Base-by-base conservation (phyloP, 495 filamentous ascomycete genomes). In the Evansstolkia leycettana region DNA sequence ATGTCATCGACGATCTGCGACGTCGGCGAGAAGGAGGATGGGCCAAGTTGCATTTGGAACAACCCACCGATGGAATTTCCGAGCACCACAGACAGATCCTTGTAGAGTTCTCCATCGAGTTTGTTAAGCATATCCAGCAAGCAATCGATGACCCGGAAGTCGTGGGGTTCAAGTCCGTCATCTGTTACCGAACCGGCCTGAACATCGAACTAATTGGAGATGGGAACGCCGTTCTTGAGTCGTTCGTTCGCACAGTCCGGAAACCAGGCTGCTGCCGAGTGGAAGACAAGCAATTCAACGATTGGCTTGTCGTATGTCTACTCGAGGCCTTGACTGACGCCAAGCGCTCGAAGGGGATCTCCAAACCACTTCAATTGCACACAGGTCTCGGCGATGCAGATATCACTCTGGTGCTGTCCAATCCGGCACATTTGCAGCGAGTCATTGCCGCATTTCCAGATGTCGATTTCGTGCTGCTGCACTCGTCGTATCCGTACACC, bases 341-440 rank as follows among this genome's bases (percentile, higher is more conserved):
- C 38, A 36, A 24, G 15, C 31, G 11, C 34, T 28, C 15, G 42
- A 38, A 31, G 37, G 43, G 37, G 26, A 28, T 49, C 13, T 69
- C 62, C 38, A 90, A 90, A 46, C 84, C 87, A 1, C 50, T 94
- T 18, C 86, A 93, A 46, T 82, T 94, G 39, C 85, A 93, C 46
- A 89, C 84, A 0, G 87, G 87, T 0, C 65, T 93, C 1, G 87
- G 86, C 0, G 85, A 93, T 45, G 84, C 80, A 42, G 84, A 92
- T 55, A 79, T 93, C 34, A 71, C 62, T 30, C 63, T 93, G 6
- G 47, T 71, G 0, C 68, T 65, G 33, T 71, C 84, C 0, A 88
- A 85, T 36, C 86, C 87, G 6, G 75, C 84, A 25, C 75, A 82
- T 47, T 49, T 94, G 23, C 83, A 93, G 52, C 54, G 60, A 0